Evolutionary conservation across 2,329 filamentous ascomycete species (phyloP).

Genomic region (Cercospora sesami): DNA sequence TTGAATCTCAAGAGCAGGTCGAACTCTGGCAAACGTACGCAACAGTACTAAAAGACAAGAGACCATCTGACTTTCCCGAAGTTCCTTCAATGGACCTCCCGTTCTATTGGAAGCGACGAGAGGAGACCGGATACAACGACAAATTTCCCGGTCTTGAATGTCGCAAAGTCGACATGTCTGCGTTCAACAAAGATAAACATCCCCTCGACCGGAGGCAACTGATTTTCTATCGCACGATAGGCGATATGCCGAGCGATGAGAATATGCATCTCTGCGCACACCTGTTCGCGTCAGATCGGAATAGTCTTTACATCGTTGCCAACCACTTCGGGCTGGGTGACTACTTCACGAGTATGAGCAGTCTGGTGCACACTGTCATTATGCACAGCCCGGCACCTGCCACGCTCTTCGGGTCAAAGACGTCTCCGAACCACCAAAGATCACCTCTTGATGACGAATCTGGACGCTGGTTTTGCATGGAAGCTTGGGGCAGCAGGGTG

Average conservation of each 20-base stretch:
- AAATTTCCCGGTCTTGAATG: slow-evolving; percentile 49
- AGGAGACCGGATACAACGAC: slow-evolving; percentile 42
- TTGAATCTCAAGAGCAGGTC: slow-evolving; percentile 40
- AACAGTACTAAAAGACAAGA: slow-evolving; percentile 39
- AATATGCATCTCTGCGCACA: slow-evolving; percentile 61
- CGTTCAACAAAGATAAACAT: slow-evolving; percentile 46
- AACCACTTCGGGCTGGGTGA: slow-evolving; percentile 50
- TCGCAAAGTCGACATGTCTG: slow-evolving; percentile 55
- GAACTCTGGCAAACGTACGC: slow-evolving; percentile 42
- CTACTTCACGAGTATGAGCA: slow-evolving; percentile 47
- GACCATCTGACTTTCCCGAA: slow-evolving; percentile 37
- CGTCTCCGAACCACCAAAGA: not conserved
- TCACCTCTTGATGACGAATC: slow-evolving; percentile 36
- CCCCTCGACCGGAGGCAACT: slow-evolving; percentile 46
- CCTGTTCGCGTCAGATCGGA: slow-evolving; percentile 58
- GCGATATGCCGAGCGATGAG: slow-evolving; percentile 41
- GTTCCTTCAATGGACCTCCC: slow-evolving; percentile 41
- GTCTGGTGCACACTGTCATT: slow-evolving; percentile 51
- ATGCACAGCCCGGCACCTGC: slow-evolving; percentile 48
- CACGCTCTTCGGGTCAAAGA: slow-evolving; percentile 40
- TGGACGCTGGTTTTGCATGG: slow-evolving; percentile 52
- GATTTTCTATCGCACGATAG: slow-evolving; percentile 49
- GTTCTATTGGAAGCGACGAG: slow-evolving; percentile 39
- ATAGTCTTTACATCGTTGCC: slow-evolving; percentile 55
- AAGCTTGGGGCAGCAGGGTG: slow-evolving; percentile 49